Evolutionary conservation across 2,329 filamentous ascomycete species (phyloP).

Genomic region (Dactylonectria macrodidyma): DNA sequence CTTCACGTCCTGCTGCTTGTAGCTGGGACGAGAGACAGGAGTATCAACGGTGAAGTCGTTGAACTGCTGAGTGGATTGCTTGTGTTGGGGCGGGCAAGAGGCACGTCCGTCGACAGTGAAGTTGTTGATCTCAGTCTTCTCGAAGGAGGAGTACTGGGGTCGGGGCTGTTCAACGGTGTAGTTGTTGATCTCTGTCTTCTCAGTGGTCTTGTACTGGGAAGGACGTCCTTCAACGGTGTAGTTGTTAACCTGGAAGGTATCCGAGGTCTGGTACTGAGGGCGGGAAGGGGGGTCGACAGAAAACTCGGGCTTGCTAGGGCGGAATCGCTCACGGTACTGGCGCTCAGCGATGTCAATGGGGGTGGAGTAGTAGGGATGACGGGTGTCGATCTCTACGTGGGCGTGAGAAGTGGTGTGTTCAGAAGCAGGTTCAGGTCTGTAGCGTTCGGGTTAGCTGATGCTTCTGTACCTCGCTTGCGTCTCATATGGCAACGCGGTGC

Average conservation of each 20-base stretch:
- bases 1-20: constrained; percentile 68
- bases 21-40: constrained; percentile 59
- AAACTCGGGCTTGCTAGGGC: constrained; percentile 61
- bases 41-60: constrained; percentile 52
- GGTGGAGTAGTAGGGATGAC: constrained; percentile 63
- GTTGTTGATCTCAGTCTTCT: constrained; percentile 35
- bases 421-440: constrained; percentile 55
- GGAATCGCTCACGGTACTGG: constrained; percentile 75
- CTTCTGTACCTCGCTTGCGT: constrained; percentile 50
- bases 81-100: constrained; percentile 29
- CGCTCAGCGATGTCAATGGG: constrained; percentile 76
- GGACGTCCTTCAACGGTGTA: constrained; percentile 49
- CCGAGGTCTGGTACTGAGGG: constrained; percentile 50
- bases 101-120: constrained; percentile 33
- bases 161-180: constrained; percentile 34
- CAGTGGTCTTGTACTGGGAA: constrained; percentile 37
- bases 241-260: constrained; percentile 48
- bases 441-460: constrained; percentile 50
- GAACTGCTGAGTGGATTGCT: constrained; percentile 37
- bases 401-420: constrained; percentile 70
- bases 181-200: constrained; percentile 45
- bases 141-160: constrained; percentile 26
- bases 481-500: constrained; percentile 50
- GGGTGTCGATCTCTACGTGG: constrained; percentile 75
- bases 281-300: constrained; percentile 53